A percentile compares a stretch with the other conserved stretches of the same genome.
phyloP scores from a whole-genome alignment of 345 rosid genomes.

The Ceriops tagal region DNA sequence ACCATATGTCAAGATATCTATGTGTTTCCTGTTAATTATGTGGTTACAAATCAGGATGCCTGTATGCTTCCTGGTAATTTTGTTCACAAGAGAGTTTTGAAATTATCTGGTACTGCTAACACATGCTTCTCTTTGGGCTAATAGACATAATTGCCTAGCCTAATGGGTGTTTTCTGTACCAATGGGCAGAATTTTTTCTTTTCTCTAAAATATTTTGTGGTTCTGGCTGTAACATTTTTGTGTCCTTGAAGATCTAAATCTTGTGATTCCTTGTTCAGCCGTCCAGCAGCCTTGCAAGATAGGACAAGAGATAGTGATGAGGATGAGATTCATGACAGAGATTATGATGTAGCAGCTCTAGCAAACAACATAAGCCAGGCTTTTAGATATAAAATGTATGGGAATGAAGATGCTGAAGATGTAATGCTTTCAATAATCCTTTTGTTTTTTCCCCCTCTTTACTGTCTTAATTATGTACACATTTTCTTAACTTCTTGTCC shows the following conservation, averaged over 20 bases:
- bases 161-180: background rate
- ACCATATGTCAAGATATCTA: background rate
- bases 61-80: no score
- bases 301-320: conserved; percentile 92
- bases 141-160: background rate
- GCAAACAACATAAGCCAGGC: conserved; percentile 91
- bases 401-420: conserved; percentile 75
- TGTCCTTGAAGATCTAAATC: background rate
- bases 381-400: conserved; percentile 84
- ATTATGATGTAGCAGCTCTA: conserved; percentile 92
- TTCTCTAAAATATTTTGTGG: background rate
- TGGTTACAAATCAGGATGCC: background rate
- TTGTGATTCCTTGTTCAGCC: conserved; percentile 48
- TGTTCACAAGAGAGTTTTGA: no score
- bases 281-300: conserved; percentile 88
- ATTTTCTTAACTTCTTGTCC: conserved; percentile 1
- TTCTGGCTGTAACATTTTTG: background rate
- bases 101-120: no score
- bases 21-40: background rate
- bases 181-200: no score
- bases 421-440: background rate
- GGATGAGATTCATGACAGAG: conserved; percentile 85
- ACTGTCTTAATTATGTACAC: conserved; percentile 2
- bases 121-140: background rate
- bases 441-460: background rate